Evolutionary conservation across 2,329 filamentous ascomycete species (phyloP).

Genomic region (Clathrospora elynae): DNA sequence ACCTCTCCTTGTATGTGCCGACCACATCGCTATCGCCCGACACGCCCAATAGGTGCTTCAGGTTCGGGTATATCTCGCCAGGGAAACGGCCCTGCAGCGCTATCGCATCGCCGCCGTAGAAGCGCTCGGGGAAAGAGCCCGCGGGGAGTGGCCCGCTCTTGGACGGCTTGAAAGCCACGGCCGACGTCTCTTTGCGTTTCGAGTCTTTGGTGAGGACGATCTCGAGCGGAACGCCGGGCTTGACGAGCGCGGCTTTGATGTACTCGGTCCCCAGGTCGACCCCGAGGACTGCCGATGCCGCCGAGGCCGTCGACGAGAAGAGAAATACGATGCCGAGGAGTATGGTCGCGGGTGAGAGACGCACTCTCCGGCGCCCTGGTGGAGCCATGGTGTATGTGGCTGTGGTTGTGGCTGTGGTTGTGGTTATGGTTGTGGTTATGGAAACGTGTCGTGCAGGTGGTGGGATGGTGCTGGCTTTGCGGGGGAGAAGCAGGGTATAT

Average conservation of each 20-base stretch:
- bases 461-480: constrained; percentile 31
- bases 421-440: constrained; percentile 4
- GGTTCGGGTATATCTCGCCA: constrained; percentile 89
- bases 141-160: constrained; percentile 64
- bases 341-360: constrained; percentile 52
- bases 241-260: constrained; percentile 94
- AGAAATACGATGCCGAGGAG: constrained; percentile 60
- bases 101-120: constrained; percentile 90
- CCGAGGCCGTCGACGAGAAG: constrained; percentile 62
- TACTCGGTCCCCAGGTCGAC: constrained; percentile 96
- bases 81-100: constrained; percentile 87
- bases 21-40: constrained; percentile 62
- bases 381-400: constrained; percentile 51
- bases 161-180: constrained; percentile 91
- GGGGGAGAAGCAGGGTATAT: constrained; percentile 21
- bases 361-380: constrained; percentile 51
- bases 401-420: no score
- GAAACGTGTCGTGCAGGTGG: constrained; percentile 15
- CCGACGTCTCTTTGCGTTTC: constrained; percentile 89
- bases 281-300: constrained; percentile 79
- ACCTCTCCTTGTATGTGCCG: constrained; percentile 72
- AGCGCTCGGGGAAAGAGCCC: constrained; percentile 76
- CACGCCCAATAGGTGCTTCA: constrained; percentile 88
- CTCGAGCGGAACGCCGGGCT: constrained; percentile 94
- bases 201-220: constrained; percentile 98